These are phyloP conservation scores for Moniliophthora roreri DNA, from an alignment of 1,284 basidiomycete genomes.

Conservation along the genomic window DNA sequence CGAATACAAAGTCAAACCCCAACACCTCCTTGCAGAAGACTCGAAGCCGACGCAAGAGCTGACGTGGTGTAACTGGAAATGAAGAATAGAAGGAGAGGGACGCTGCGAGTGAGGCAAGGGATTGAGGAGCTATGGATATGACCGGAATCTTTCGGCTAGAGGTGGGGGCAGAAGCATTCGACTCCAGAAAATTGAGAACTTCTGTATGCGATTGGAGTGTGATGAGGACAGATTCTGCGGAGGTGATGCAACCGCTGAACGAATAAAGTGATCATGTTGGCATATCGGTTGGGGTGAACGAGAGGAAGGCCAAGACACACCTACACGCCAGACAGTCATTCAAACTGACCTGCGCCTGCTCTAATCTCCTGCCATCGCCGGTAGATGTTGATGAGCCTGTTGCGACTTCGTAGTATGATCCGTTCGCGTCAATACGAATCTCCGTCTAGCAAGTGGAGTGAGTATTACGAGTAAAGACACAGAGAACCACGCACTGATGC, in stretches of 20 bases:
- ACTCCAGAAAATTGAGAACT: conserved; percentile 74
- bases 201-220: conserved; percentile 96
- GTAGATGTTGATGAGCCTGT: conserved; percentile 19
- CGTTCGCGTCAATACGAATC: conserved; percentile 82
- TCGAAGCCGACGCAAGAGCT: conserved; percentile 68
- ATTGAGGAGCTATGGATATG: conserved; percentile 90
- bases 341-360: conserved; percentile 91
- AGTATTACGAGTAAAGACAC: background rate
- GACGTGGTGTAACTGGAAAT: conserved; percentile 51
- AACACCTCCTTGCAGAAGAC: conserved; percentile 61
- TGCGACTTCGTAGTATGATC: conserved; percentile 78
- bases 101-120: conserved; percentile 86
- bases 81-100: conserved; percentile 47
- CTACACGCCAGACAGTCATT: conserved; percentile 95
- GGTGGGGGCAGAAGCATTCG: conserved; percentile 44
- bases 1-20: conserved; percentile 80
- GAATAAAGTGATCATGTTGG: conserved; percentile 6
- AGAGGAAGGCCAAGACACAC: conserved; percentile 36
- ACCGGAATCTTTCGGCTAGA: conserved; percentile 60
- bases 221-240: conserved; percentile 95
- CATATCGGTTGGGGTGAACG: conserved; percentile 6
- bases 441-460: conserved; percentile 61
- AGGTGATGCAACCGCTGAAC: conserved; percentile 92
- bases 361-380: conserved; percentile 54
- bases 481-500: conserved; percentile 51